Percentiles rank a stretch among this genome's conserved stretches.
phyloP scores from a whole-genome alignment of 1,284 basidiomycete genomes.

The Melampsora abietis-canadensis region DNA sequence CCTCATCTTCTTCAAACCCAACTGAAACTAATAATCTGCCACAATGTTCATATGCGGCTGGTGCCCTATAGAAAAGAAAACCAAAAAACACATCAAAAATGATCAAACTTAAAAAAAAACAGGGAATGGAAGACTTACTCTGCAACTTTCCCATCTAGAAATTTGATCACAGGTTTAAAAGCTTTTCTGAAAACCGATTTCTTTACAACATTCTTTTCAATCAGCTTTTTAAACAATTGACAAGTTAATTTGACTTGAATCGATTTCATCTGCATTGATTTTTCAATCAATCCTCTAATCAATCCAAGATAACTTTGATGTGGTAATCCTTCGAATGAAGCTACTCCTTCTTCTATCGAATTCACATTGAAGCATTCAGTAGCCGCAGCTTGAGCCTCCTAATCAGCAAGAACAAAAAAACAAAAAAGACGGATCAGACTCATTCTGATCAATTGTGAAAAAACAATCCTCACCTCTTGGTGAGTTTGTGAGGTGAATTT shows the following conservation, averaged over 20 bases:
- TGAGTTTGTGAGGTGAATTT: conserved; percentile 8
- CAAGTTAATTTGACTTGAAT: background rate
- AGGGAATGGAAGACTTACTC: conserved; percentile 18
- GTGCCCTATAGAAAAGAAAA: conserved; percentile 15
- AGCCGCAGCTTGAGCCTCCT: background rate
- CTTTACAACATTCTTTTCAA: background rate
- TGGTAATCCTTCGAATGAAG: background rate
- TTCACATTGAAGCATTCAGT: background rate
- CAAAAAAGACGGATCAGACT: too few relatives aligned
- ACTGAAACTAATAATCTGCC: conserved; percentile 8
- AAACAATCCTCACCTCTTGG: background rate
- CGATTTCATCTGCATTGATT: background rate
- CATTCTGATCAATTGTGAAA: too few relatives aligned
- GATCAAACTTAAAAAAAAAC: background rate
- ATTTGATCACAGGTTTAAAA: conserved; percentile 11
- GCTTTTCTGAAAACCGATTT: background rate
- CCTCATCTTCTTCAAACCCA: conserved; percentile 7
- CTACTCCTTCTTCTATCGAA: conserved; percentile 1
- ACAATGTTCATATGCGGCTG: conserved; percentile 20
- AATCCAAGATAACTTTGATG: background rate
- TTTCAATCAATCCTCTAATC: conserved; percentile 1
- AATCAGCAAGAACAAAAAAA: too few relatives aligned
- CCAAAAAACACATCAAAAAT: background rate
- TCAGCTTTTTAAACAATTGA: conserved; percentile 6
- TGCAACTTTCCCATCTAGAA: conserved; percentile 11